Evolutionary conservation across 257 asterid genomes (phyloP).

Genomic region (Solanum chmielewskii): DNA sequence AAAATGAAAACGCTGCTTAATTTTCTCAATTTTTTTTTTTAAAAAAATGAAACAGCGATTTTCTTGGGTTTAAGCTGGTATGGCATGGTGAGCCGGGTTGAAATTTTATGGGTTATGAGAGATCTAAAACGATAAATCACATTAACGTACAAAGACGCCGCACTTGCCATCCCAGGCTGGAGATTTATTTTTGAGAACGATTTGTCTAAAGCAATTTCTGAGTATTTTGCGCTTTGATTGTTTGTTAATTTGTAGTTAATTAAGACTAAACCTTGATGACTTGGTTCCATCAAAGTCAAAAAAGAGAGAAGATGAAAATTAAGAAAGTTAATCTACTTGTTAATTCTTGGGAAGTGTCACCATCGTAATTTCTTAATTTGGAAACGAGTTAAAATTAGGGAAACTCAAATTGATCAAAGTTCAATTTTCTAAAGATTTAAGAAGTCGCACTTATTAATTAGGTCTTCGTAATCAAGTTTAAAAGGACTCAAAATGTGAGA

Average conservation of each 20-base stretch:
- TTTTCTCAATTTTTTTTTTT: too few relatives aligned
- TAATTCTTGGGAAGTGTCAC: not conserved
- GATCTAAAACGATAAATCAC: too few relatives aligned
- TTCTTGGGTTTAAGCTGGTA: too few relatives aligned
- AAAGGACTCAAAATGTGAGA: not conserved
- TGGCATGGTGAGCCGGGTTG: too few relatives aligned
- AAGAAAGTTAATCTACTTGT: not conserved
- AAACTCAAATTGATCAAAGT: not conserved
- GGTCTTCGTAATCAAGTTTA: not conserved
- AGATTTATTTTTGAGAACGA: not conserved
- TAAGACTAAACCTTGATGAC: not conserved
- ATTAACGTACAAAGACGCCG: too few relatives aligned
- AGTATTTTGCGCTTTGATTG: not conserved
- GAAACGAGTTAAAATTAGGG: not conserved
- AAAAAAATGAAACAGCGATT: too few relatives aligned
- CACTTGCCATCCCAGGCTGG: not conserved
- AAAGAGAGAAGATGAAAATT: not conserved
- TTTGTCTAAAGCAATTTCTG: not conserved
- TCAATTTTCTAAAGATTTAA: not conserved
- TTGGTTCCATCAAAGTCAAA: not conserved
- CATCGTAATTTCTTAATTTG: not conserved
- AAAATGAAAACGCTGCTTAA: too few relatives aligned
- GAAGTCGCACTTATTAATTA: not conserved
- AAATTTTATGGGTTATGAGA: too few relatives aligned
- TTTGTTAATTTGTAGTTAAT: not conserved